Evolutionary conservation across 164 flowering plant genomes (phyloP).

Genomic region (Nymphaea colorata): DNA sequence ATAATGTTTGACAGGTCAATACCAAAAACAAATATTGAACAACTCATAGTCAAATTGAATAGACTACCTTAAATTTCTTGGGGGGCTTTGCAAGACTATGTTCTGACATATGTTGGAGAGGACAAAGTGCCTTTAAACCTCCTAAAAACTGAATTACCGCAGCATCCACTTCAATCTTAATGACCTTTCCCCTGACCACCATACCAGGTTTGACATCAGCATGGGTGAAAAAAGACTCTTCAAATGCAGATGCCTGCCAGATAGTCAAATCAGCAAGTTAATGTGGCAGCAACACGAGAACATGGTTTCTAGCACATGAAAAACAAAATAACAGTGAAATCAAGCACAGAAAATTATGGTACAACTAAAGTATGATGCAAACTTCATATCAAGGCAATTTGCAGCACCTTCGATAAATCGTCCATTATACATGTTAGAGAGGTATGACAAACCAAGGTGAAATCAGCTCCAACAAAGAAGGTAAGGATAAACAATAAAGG

Average conservation of each 20-base stretch:
- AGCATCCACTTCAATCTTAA: slow-evolving; percentile 61
- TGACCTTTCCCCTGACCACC: slow-evolving; percentile 73
- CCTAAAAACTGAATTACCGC: slow-evolving; percentile 80
- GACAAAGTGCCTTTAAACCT: slow-evolving; percentile 95
- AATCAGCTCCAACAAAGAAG: no score
- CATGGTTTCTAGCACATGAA: no score
- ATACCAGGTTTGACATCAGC: slow-evolving; percentile 96
- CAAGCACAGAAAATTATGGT: no score
- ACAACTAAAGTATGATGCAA: no score
- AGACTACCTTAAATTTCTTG: slow-evolving; percentile 72
- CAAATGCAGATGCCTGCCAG: slow-evolving; percentile 73
- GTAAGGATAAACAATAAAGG: background rate
- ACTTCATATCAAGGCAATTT: no score
- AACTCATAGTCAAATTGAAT: background rate
- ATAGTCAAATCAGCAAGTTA: no score
- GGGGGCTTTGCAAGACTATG: slow-evolving; percentile 70
- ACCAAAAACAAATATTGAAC: background rate
- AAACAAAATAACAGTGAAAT: no score
- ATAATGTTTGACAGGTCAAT: background rate
- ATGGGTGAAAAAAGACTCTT: slow-evolving; percentile 77
- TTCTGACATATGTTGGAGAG: slow-evolving; percentile 94
- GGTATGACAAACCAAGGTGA: no score
- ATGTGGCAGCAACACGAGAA: no score
- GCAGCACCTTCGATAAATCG: no score
- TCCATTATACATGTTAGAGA: no score